Base-by-base conservation (phyloP, 1,139 yeast genomes). In the Groenewaldozyma auringiensis region DNA sequence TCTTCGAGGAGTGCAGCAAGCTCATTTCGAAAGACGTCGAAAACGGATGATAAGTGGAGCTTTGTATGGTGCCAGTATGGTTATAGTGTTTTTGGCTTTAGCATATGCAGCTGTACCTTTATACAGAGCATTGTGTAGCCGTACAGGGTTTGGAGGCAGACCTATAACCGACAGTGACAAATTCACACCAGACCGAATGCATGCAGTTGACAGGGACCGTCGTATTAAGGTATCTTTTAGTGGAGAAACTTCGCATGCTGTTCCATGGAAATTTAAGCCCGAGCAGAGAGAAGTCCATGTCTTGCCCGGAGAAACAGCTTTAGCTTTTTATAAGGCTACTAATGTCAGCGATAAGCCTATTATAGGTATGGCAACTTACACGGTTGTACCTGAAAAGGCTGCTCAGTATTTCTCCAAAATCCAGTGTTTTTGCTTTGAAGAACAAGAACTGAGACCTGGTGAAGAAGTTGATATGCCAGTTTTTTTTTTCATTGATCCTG, bases 391-490 rank as follows among this genome's bases (percentile, higher is more conserved):
- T 0, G 97, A 92, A 55, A 89, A 85, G 56, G 95, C 94, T 8
- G 95, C 97, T 1, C 95, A 88, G 3, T 94, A 92, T 65, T 92
- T 92, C 70, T 86, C 87, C 69, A 92, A 92, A 66, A 92, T 92
- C 59, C 98, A 92, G 64, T 92, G 99, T 65, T 92, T 92, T 68
- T 92, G 99, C 63, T 92, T 94, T 62, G 99, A 92, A 67, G 98
- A 92, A 63, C 99, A 92, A 66, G 76, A 87, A 63, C 71, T 92
- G 53, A 76, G 82, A 47, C 96, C 96, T 1, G 97, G 97, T 4
- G 99, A 94, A 68, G 97, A 92, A 63, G 95, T 94, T 14, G 99
- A 94, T 61, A 92, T 94, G 98, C 99, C 99, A 0, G 89, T 92
- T 16, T 94, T 94, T 69, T 94, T 94, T 75, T 94, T 94, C 65